Base-by-base conservation (phyloP, 2,329 filamentous ascomycete species). In the Drechslerella stenobrocha region DNA sequence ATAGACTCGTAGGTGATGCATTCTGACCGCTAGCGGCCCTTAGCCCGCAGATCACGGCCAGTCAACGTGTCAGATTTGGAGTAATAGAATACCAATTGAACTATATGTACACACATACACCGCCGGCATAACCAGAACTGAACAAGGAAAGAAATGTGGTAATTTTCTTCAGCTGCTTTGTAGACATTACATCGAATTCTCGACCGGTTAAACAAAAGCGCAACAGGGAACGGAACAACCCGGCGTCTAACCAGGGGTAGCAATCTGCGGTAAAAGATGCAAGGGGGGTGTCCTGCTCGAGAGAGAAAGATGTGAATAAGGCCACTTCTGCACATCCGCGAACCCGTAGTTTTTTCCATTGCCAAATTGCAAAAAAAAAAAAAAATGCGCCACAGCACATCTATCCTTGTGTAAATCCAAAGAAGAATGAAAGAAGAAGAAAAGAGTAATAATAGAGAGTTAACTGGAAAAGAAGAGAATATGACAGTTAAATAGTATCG, bases 401-500 rank as follows among this genome's bases (percentile, higher is more conserved):
- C 61, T 66, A 66, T 66, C 50, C 52, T 37, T 34, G 13, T 2
- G 13, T 44, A 30, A 40, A 26, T 26, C 35, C 23, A 28, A 23
- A 24, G 34, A 52, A 22, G 3, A 18, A 26, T 24, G 23, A 58
- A 45, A 52, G 44, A 60, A 23, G 63, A 57, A 30, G n/a, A 52
- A 52, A 24, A 13, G 20, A 9, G 4, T 51, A 40, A 37, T 37
- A 42, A 32, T 9, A 22, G 52, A 13, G 82, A 85, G n/a, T n/a
- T 55, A 7, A 65, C 23, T 40, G 23, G 22, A 52, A 47, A 28
- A 23, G 44, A 47, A 11, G 13, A 20, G 8, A 30, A 30, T 5
- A 30, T 5, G 28, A 30, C 5, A 30, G 28, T 6, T 20, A 52
- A n/a, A 82, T 85, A 46, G 82, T 46, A 40, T 32, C 40, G n/a